phyloP scores from a whole-genome alignment of 116 monocot genomes.

The Phalaenopsis hybrid region DNA sequence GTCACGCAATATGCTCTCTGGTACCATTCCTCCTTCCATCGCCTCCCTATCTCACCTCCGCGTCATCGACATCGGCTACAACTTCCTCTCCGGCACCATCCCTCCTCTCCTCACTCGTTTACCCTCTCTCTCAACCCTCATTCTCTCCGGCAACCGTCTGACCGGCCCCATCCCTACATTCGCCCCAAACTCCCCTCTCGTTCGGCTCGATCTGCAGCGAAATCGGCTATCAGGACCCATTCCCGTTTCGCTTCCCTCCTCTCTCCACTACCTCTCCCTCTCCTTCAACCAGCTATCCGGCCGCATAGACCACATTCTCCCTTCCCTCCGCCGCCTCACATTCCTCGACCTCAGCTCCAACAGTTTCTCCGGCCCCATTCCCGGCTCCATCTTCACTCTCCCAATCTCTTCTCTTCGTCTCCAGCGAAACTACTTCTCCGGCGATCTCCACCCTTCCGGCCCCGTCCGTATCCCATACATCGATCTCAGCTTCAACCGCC shows the following conservation, averaged over 20 bases:
- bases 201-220: constrained; percentile 28
- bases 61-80: constrained; percentile 33
- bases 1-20: constrained; percentile 28
- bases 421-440: constrained; percentile 38
- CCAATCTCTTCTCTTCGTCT: constrained; percentile 21
- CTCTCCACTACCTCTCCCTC: constrained; percentile 34
- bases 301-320: constrained; percentile 11
- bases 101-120: constrained; percentile 3
- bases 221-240: constrained; percentile 32
- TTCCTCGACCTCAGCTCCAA: constrained; percentile 45
- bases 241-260: constrained; percentile 14
- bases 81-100: constrained; percentile 24
- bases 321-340: constrained; percentile 15
- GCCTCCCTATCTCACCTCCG: constrained; percentile 14
- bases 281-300: constrained; percentile 31
- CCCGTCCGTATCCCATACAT: constrained; percentile 14
- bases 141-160: constrained; percentile 38
- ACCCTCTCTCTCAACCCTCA: constrained; percentile 17
- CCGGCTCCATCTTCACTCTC: constrained; percentile 35
- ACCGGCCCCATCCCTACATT: constrained; percentile 24
- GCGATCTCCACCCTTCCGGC: constrained; percentile 11
- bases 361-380: constrained; percentile 31
- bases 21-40: constrained; percentile 21
- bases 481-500: constrained; percentile 40
- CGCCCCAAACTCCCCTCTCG: constrained; percentile 7